phyloP scores from a whole-genome alignment of 495 filamentous ascomycete genomes.

The Penicillium coprophilum region DNA sequence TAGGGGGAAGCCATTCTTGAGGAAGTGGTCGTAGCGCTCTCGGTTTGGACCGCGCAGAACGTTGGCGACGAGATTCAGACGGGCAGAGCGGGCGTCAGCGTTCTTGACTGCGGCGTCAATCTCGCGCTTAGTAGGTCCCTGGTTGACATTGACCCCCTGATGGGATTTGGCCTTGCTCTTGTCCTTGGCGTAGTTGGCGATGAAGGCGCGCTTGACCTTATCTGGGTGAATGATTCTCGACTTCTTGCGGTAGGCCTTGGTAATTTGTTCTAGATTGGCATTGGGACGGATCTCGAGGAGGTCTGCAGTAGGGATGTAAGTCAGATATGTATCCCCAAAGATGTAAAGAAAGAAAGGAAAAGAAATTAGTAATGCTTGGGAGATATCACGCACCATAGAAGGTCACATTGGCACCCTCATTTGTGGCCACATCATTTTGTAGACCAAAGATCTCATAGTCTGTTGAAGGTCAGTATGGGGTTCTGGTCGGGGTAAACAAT shows the following conservation, averaged over 20 bases:
- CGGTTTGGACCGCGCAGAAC: constrained; percentile 77
- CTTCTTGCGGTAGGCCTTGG: constrained; percentile 89
- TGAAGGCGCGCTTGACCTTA: constrained; percentile 84
- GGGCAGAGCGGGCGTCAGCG: constrained; percentile 75
- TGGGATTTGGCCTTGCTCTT: constrained; percentile 54
- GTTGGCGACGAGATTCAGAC: constrained; percentile 77
- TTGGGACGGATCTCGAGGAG: constrained; percentile 73
- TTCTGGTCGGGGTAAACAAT: constrained; percentile 4
- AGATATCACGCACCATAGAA: constrained; percentile 68
- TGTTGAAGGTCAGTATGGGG: constrained; percentile 35
- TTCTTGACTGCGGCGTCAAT: constrained; percentile 71
- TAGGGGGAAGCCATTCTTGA: constrained; percentile 87
- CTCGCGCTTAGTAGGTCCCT: constrained; percentile 68
- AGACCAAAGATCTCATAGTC: constrained; percentile 98
- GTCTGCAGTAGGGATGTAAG: constrained; percentile 42
- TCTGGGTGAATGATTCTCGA: constrained; percentile 83
- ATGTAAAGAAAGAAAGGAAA: neutral
- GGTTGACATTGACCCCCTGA: constrained; percentile 65
- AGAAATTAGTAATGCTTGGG: neutral
- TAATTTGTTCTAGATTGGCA: constrained; percentile 84
- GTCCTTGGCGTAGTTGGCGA: constrained; percentile 67
- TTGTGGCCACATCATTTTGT: constrained; percentile 73
- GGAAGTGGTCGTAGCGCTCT: constrained; percentile 93
- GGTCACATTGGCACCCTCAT: constrained; percentile 77
- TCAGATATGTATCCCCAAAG: constrained; percentile 7